phyloP scores from a whole-genome alignment of 768 basidiomycete genomes.

The Tubosaeta brunneosetosa region DNA sequence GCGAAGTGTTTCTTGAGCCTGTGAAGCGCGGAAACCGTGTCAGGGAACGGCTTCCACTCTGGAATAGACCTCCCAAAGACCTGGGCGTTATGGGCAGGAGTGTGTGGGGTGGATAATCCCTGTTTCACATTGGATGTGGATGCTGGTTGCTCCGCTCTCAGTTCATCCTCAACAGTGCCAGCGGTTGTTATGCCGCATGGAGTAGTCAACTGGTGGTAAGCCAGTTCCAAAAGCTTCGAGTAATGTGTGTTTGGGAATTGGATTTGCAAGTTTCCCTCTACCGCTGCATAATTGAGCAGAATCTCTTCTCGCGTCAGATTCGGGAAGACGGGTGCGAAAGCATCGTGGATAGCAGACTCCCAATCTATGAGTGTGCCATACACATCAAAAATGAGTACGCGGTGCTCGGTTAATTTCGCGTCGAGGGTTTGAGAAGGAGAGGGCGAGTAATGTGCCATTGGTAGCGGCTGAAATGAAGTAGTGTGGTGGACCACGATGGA shows the following conservation, averaged over 20 bases:
- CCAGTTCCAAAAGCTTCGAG: conserved; percentile 51
- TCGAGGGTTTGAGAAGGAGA: neutral
- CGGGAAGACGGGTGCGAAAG: conserved; percentile 33
- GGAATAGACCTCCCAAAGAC: conserved; percentile 57
- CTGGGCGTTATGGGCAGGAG: conserved; percentile 29
- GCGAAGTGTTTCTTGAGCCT: conserved; percentile 59
- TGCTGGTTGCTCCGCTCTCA: conserved; percentile 18
- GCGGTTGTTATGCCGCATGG: conserved; percentile 36
- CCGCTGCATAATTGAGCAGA: conserved; percentile 45
- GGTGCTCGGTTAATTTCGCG: conserved; percentile 18
- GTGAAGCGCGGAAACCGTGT: conserved; percentile 56
- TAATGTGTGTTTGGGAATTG: conserved; percentile 59
- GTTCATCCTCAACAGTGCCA: conserved; percentile 18
- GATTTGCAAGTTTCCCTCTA: conserved; percentile 55
- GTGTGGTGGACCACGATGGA: too few relatives aligned
- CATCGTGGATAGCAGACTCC: conserved; percentile 62
- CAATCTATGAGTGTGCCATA: conserved; percentile 77
- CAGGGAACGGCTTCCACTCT: conserved; percentile 63
- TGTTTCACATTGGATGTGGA: conserved; percentile 2
- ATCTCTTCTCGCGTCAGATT: conserved; percentile 33
- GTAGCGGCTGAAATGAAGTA: neutral
- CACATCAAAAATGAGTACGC: conserved; percentile 64
- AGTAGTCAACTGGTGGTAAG: conserved; percentile 29
- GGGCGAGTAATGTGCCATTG: conserved; percentile 18
- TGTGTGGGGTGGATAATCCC: neutral